Evolutionary conservation across 495 filamentous ascomycete genomes (phyloP).

Genomic region (Hyaloscypha variabilis): DNA sequence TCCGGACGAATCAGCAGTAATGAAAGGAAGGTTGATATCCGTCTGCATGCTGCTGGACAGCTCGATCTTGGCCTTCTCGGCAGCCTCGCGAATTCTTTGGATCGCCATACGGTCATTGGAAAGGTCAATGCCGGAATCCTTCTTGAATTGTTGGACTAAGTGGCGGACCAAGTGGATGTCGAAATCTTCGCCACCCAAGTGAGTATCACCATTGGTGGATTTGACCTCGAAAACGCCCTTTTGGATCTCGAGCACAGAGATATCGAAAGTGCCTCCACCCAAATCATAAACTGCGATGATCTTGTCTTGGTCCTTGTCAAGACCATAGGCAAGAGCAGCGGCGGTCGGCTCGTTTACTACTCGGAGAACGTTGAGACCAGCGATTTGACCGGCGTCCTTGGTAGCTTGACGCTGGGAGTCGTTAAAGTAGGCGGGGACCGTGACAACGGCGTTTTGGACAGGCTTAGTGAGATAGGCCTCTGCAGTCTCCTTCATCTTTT

Average conservation of each 20-base stretch:
- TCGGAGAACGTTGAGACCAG: constrained; percentile 93
- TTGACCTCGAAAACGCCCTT: constrained; percentile 98
- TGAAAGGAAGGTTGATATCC: constrained; percentile 99
- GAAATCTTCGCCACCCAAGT: constrained; percentile 98
- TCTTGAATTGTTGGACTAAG: constrained; percentile 95
- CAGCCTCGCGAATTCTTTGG: constrained; percentile 98
- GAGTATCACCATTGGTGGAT: constrained; percentile 98
- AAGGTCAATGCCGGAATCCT: constrained; percentile 89
- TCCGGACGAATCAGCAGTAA: constrained; percentile 91
- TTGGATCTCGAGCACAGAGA: constrained; percentile 96
- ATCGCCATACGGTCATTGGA: constrained; percentile 96
- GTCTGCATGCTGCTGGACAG: constrained; percentile 95
- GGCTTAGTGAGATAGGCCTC: constrained; percentile 87
- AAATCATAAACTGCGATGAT: constrained; percentile 97
- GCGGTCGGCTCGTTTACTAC: constrained; percentile 97
- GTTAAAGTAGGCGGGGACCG: constrained; percentile 97
- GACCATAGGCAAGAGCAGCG: constrained; percentile 91
- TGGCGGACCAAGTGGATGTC: constrained; percentile 95
- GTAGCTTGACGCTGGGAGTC: constrained; percentile 97
- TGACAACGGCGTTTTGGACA: constrained; percentile 94
- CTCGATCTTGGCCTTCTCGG: constrained; percentile 99
- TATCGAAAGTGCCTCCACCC: constrained; percentile 98
- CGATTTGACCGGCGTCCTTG: constrained; percentile 96
- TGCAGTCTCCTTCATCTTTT: constrained; percentile 99
- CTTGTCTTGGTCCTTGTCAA: constrained; percentile 90